Evolutionary conservation across 768 basidiomycete genomes (phyloP), one percentile per base, ranked within the genome.

Genomic region (Xerocomellus intermedius): DNA sequence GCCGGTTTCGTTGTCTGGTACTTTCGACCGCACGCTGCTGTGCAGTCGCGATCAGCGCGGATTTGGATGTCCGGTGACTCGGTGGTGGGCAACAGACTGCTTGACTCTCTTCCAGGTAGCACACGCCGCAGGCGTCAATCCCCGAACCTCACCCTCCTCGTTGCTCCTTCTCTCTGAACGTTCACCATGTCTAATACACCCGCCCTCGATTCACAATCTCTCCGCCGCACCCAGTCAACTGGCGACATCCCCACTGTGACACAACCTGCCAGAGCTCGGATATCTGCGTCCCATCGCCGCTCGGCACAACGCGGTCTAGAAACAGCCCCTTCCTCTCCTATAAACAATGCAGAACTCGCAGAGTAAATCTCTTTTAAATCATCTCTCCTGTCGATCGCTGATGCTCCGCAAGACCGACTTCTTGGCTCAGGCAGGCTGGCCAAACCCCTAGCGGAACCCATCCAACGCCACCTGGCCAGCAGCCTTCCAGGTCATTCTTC

Each of bases 201-300:
- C 21, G 48, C 64, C 37, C 52, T 59, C 48, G 70, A 73, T 61
- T 67, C 68, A 49, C 70, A 71, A 60, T 65, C 66, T 56, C 63
- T 72, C 24, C 65, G 72, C 46, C 60, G 72, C 50, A 72, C 70
- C 9, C 72, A 69, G 58, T 73, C 70, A 1, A 72, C 72, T 28
- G 70, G 70, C 1, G 64, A 72, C 60, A 70, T 73, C 46, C 65
- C 66, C 30, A 56, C 68, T 5, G 28, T 61, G 26, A 36, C 61
- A 32, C 66, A 50, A 30, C 66, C 72, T 8, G 24, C 60, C 4
- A 58, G 70, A 52, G 66, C 70, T 21, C 68, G 66, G 42, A 60
- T 66, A 59, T 65, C 70, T 35, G 66, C 58, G 16, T 65, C 66
- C 19, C 60, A 73, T 64, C 64, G 56, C 48, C 65, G 55, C 56